Evolutionary conservation across 805 yeast species (phyloP), one percentile per base, ranked within the genome.

Genomic region (Hemisphaericaspora nanyangensis): DNA sequence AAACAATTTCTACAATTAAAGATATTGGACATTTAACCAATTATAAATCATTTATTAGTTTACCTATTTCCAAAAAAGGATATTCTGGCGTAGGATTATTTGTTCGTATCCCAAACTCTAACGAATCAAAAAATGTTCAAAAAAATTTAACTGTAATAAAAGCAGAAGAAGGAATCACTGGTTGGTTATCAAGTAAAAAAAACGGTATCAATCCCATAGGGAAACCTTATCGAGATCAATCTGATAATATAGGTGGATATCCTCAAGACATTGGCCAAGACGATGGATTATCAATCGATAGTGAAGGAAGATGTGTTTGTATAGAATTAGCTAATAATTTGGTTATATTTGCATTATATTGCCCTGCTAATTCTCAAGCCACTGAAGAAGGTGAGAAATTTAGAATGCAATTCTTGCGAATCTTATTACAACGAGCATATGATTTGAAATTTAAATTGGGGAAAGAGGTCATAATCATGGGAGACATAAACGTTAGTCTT

Each of bases 91-190:
- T 91, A 1, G 95, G 90, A 0, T 75, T 91, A 3, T 91, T 86
- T 61, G 72, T 86, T 2, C 63, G 89, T 34, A 59, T 66, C 3
- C 78, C 82, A 1, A 49, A 53, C 1, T 61, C 59, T 0, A 59
- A 57, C 8, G 85, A 82, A 18, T 58, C 74, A 0, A 54, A 58
- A 1, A 30, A 22, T 1, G 49, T 56, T 15, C 55, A 50, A 37
- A 53, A 56, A 15, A 55, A 70, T 2, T 54, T 89, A 18, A 61
- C 70, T 2, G 87, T 88, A 1, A 36, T 74, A 3, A 78, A 76
- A 46, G 96, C 90, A 0, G 98, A 93, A 55, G 96, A 91, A 58
- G 99, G 99, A 0, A 66, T 93, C 6, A 84, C 96, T 0, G 99
- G 98, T 0, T 61, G 65, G 43, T 54, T 79, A 20, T 48, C 48